phyloP scores from a whole-genome alignment of 192 early-diverging fungal genomes.

The Coemansia sp. region DNA sequence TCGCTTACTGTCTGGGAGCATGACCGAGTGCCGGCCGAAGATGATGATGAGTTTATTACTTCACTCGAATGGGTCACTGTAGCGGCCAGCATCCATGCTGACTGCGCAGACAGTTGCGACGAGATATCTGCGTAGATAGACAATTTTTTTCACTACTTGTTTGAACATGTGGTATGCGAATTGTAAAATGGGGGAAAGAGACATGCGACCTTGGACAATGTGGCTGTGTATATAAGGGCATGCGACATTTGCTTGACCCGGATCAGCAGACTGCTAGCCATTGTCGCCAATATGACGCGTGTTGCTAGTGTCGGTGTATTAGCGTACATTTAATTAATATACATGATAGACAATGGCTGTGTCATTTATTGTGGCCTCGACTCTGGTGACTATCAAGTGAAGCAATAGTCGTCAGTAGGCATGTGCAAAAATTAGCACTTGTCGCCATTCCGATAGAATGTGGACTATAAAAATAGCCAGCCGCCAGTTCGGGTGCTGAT shows the following conservation, averaged over 20 bases:
- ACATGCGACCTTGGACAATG: conserved; percentile 1
- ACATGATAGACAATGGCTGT: not conserved
- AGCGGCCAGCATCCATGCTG: conserved; percentile 42
- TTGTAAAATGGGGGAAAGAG: not conserved
- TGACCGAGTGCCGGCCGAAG: conserved; percentile 36
- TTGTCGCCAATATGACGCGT: not conserved
- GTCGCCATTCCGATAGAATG: not conserved
- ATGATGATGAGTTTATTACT: conserved; percentile 45
- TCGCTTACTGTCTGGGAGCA: conserved; percentile 48
- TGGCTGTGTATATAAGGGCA: conserved; percentile 1
- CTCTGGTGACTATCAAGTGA: conserved; percentile 1
- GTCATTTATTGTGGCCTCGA: not conserved
- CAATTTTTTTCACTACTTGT: not conserved
- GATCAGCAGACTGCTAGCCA: not conserved
- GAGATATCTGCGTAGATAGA: not conserved
- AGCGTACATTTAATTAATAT: not conserved
- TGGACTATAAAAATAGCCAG: not conserved
- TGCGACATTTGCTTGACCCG: not conserved
- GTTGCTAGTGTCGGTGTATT: not conserved
- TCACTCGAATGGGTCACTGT: conserved; percentile 41
- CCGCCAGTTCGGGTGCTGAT: not conserved
- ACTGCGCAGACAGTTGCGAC: conserved; percentile 20
- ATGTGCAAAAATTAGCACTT: not conserved
- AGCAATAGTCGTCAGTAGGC: not conserved
- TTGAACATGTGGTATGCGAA: not conserved